A percentile compares a stretch with the other conserved stretches of the same genome.
phyloP scores from a whole-genome alignment of 2,329 filamentous ascomycete species.

The Nothophaeocryptopus gaeumannii region DNA sequence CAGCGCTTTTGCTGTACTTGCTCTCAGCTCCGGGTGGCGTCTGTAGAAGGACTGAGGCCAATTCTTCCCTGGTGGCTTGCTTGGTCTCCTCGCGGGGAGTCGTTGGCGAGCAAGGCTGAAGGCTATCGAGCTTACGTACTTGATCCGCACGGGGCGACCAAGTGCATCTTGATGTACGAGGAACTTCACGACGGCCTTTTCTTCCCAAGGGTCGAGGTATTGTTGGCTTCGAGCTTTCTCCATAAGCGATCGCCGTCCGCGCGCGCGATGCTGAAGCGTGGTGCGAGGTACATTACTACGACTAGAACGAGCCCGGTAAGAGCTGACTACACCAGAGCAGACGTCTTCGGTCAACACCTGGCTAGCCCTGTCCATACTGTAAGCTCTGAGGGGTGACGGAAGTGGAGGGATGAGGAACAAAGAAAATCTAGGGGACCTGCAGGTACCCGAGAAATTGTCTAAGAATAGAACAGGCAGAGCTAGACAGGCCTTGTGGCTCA shows the following conservation, averaged over 20 bases:
- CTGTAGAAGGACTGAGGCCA: conserved; percentile 24
- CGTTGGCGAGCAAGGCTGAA: conserved; percentile 14
- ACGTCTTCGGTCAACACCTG: conserved; percentile 1
- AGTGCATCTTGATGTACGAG: conserved; percentile 14
- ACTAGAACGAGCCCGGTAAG: conserved; percentile 2
- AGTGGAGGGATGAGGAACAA: background rate
- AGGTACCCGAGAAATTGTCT: conserved; percentile 8
- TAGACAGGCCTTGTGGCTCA: background rate
- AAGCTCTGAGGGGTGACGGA: background rate
- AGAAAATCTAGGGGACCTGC: conserved; percentile 3
- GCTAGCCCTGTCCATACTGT: conserved; percentile 3
- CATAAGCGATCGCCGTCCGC: conserved; percentile 17
- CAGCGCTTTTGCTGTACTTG: conserved; percentile 26
- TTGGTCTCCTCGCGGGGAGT: conserved; percentile 1
- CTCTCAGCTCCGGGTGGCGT: conserved; percentile 28
- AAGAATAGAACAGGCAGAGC: conserved; percentile 4
- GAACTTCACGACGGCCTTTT: conserved; percentile 18
- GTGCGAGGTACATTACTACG: conserved; percentile 16
- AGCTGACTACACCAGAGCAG: conserved; percentile 3
- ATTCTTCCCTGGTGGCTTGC: no score
- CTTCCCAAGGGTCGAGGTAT: conserved; percentile 18
- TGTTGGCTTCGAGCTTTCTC: conserved; percentile 17
- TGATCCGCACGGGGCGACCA: conserved; percentile 18
- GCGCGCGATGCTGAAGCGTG: conserved; percentile 22
- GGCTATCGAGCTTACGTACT: conserved; percentile 17